Evolutionary conservation across 2,329 filamentous ascomycete species (phyloP), one percentile per base, ranked within the genome.

Genomic region (Keithomyces neogunnii): DNA sequence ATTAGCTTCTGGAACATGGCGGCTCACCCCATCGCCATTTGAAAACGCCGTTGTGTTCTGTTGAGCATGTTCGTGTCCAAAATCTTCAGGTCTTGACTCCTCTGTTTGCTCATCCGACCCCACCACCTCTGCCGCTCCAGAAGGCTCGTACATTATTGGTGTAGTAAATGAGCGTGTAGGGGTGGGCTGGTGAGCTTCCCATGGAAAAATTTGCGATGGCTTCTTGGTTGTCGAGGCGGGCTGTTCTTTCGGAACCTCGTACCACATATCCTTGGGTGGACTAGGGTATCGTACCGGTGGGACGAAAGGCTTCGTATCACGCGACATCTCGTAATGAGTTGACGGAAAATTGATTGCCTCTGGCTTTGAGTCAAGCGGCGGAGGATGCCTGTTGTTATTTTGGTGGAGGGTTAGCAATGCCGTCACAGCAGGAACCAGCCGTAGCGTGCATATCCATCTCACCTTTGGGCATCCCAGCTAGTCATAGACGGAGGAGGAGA

Each of bases 181-280:
- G 60, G 75, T 81, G 10, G 85, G 77, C 55, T 80, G 80, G 52
- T 84, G 73, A 42, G 69, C 70, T 67, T 99, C 93, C 93, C 93
- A 99, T 0, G 93, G 93, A 66, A 99, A 99, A 47, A 97, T 84
- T 3, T 84, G 77, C 46, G 78, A 77, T 11, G 84, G 79, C 54
- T 73, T 78, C 56, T 83, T 74, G 43, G 77, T 59, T n/a, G 63
- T 60, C 29, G 67, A 72, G 46, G 81, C 76, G 28, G 81, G 81
- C 19, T 74, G 73, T 53, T 80, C 77, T 56, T 77, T 81, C 4
- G 90, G 90, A 36, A 95, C 79, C 60, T 92, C 75, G 64, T 93
- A 96, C 77, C 86, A 93, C 88, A 96, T 91, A 62, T 91, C 80
- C 66, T 79, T 86, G 0, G 91, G 89, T 19, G 89, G 88, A 62